phyloP scores from a whole-genome alignment of 805 yeast species.

The Hanseniaspora pseudoguilliermondii region DNA sequence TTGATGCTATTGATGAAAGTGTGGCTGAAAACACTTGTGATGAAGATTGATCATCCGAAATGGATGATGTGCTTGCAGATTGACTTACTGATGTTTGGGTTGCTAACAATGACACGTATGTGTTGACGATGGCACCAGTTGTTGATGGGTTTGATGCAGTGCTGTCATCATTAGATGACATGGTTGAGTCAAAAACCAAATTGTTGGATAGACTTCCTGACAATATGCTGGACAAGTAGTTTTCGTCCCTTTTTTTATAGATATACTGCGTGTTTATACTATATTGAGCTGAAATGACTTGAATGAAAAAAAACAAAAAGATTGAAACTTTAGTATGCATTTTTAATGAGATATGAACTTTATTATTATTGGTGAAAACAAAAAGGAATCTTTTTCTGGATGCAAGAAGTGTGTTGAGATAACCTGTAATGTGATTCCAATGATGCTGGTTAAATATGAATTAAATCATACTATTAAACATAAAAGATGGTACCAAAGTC shows the following conservation, averaged over 20 bases:
- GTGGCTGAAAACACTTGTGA: neutral
- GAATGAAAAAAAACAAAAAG: neutral
- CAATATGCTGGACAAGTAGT: constrained; percentile 1
- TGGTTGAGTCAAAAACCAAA: neutral
- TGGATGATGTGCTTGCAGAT: neutral
- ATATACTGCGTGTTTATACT: neutral
- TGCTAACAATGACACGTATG: neutral
- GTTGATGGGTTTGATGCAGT: neutral
- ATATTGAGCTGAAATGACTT: neutral
- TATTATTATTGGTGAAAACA: neutral
- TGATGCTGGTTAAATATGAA: too few relatives aligned
- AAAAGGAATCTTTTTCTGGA: too few relatives aligned
- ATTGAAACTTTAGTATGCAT: neutral
- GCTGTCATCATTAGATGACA: neutral
- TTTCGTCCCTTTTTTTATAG: neutral
- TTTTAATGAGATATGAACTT: neutral
- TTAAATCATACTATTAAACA: too few relatives aligned
- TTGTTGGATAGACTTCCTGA: constrained; percentile 2
- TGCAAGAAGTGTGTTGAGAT: too few relatives aligned
- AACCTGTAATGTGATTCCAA: too few relatives aligned
- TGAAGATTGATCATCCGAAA: neutral
- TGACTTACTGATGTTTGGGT: neutral
- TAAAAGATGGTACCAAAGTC: too few relatives aligned
- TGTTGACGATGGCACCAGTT: neutral
- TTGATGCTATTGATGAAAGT: neutral